Evolutionary conservation across 1,284 basidiomycete genomes (phyloP).

Genomic region (Athelia sp.): DNA sequence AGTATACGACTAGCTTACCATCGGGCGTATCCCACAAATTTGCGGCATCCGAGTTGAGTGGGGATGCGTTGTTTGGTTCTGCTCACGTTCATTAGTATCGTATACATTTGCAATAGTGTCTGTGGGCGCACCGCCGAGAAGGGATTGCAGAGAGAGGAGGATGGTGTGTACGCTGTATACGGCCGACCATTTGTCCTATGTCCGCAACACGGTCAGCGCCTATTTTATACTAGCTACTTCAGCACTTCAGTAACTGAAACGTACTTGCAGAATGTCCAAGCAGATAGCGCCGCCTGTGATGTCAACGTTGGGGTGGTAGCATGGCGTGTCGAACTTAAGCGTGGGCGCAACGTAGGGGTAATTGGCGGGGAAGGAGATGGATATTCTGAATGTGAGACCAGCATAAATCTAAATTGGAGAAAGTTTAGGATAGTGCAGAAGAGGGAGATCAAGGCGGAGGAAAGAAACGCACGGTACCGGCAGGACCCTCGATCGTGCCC

Average conservation of each 20-base stretch:
- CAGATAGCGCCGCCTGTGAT: slow-evolving; percentile 76
- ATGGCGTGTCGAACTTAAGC: slow-evolving; percentile 79
- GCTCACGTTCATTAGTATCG: slow-evolving; percentile 1
- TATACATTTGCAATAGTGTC: background rate
- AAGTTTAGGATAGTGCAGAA: background rate
- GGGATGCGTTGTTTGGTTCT: slow-evolving; percentile 90
- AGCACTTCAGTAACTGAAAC: slow-evolving; percentile 7
- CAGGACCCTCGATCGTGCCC: slow-evolving; percentile 76
- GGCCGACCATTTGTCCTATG: slow-evolving; percentile 92
- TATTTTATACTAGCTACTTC: too few relatives aligned
- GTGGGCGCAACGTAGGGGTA: slow-evolving; percentile 80
- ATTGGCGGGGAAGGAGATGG: slow-evolving; percentile 75
- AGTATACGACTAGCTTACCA: slow-evolving; percentile 33
- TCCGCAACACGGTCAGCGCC: slow-evolving; percentile 2
- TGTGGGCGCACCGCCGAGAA: slow-evolving; percentile 65
- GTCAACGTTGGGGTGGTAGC: slow-evolving; percentile 86
- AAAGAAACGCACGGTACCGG: slow-evolving; percentile 58
- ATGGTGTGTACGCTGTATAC: slow-evolving; percentile 88
- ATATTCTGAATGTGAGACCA: slow-evolving; percentile 73
- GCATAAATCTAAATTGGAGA: slow-evolving; percentile 59
- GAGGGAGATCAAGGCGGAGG: background rate
- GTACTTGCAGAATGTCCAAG: slow-evolving; percentile 76
- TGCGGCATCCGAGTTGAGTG: slow-evolving; percentile 79
- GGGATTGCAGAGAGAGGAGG: slow-evolving; percentile 78
- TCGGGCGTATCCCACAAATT: slow-evolving; percentile 67